phyloP scores from a whole-genome alignment of 257 asterid genomes.

The Nicotiana otophora region DNA sequence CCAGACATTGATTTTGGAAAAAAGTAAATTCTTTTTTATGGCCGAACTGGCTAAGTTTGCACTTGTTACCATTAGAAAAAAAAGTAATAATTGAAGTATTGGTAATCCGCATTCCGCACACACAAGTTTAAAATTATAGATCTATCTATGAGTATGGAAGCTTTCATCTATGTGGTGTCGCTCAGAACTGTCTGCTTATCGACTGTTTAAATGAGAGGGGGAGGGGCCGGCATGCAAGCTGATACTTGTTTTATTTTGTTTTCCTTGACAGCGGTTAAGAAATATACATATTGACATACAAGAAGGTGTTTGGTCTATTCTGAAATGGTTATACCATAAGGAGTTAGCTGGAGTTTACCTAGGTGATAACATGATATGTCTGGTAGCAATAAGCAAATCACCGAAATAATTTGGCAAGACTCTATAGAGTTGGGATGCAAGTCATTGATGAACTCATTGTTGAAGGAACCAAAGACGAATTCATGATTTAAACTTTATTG shows the following conservation, averaged over 20 bases:
- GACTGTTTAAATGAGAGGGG: not conserved
- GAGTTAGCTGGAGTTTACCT: not conserved
- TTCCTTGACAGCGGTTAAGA: not conserved
- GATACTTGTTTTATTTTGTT: not conserved
- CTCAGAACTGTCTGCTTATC: not conserved
- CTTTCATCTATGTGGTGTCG: not conserved
- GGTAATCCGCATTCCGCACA: not conserved
- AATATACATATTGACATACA: not conserved
- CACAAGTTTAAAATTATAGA: not conserved
- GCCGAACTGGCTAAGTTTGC: not conserved
- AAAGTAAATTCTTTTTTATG: too few species aligned
- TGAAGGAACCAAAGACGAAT: not conserved
- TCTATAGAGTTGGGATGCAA: not conserved
- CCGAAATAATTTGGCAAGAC: not conserved
- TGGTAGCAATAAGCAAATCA: not conserved
- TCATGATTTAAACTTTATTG: too few species aligned
- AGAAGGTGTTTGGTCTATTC: not conserved
- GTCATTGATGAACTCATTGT: not conserved
- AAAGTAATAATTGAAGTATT: not conserved
- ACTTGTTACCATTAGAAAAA: not conserved
- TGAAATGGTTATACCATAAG: not conserved
- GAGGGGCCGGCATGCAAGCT: not conserved
- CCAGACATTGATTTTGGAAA: too few species aligned
- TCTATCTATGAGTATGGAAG: not conserved
- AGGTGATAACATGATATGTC: not conserved